A percentile compares a stretch with the other conserved stretches of the same genome.
Evolutionary conservation across 768 basidiomycete genomes (phyloP).

Genomic region (Vararia minispora): DNA sequence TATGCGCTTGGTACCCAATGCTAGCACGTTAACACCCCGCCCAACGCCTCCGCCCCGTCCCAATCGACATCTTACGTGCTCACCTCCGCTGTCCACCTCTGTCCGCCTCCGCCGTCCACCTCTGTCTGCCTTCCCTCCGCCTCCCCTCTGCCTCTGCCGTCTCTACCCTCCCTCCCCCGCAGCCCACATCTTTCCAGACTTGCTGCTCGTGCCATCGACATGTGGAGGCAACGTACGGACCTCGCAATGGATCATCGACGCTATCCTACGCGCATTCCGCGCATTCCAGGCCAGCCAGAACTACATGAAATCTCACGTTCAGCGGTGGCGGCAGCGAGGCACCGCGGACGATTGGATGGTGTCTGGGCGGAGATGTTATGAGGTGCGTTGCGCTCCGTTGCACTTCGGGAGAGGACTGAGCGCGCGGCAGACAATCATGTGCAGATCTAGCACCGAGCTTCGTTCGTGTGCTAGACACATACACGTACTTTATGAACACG

Average conservation of each 20-base stretch:
- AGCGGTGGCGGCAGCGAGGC: slow-evolving; percentile 79
- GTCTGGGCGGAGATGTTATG: slow-evolving; percentile 87
- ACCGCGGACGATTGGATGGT: slow-evolving; percentile 61
- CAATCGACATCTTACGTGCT: slow-evolving; percentile 55
- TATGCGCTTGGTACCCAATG: slow-evolving; percentile 85
- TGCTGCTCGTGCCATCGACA: too few relatives aligned
- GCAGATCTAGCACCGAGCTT: slow-evolving; percentile 86
- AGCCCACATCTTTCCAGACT: too few relatives aligned
- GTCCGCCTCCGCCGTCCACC: slow-evolving; percentile 41
- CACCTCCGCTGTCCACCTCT: slow-evolving; percentile 3
- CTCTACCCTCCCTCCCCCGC: too few relatives aligned
- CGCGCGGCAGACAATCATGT: slow-evolving; percentile 81
- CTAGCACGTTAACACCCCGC: slow-evolving; percentile 76
- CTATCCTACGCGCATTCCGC: slow-evolving; percentile 85
- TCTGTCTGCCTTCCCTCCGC: slow-evolving; percentile 67
- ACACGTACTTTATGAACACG: too few relatives aligned
- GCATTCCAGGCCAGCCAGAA: slow-evolving; percentile 91
- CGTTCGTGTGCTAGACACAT: slow-evolving; percentile 85
- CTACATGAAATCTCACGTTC: slow-evolving; percentile 87
- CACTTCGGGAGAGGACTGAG: too few relatives aligned
- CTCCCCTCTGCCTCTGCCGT: slow-evolving; percentile 77
- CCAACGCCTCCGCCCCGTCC: slow-evolving; percentile 89
- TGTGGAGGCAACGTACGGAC: slow-evolving; percentile 91
- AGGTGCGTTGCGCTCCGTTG: slow-evolving; percentile 36
- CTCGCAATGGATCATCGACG: slow-evolving; percentile 89